phyloP scores from a whole-genome alignment of 1,139 yeast species.

The Casaregolazyma lundiana region DNA sequence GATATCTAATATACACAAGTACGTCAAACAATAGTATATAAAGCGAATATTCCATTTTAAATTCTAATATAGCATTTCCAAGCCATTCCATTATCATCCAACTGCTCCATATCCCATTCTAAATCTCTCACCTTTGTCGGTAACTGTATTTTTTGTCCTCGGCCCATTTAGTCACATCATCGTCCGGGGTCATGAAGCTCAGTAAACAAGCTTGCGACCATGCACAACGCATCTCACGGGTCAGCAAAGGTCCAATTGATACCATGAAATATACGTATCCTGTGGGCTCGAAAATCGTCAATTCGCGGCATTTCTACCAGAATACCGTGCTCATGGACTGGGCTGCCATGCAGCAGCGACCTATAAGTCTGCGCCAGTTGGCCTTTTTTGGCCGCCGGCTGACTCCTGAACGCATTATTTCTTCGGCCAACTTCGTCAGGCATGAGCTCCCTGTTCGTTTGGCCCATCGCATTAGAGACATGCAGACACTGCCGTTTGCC shows the following conservation, averaged over 20 bases:
- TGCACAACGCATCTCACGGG: constrained; percentile 2
- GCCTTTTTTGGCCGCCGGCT: constrained; percentile 84
- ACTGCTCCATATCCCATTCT: neutral
- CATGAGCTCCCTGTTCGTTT: constrained; percentile 79
- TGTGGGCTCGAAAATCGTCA: constrained; percentile 36
- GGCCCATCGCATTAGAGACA: constrained; percentile 71
- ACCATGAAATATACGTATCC: constrained; percentile 31
- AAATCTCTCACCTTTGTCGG: neutral
- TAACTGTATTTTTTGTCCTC: neutral
- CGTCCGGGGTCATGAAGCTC: neutral
- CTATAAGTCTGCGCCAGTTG: constrained; percentile 79
- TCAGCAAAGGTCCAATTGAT: constrained; percentile 13
- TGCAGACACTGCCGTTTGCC: constrained; percentile 79
- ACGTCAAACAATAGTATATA: too few species aligned
- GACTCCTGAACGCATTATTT: constrained; percentile 70
- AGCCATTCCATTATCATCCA: neutral
- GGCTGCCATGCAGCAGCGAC: constrained; percentile 67
- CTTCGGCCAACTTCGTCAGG: constrained; percentile 83
- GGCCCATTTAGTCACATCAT: neutral
- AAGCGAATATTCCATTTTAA: too few species aligned
- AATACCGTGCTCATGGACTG: constrained; percentile 69
- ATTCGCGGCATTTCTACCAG: constrained; percentile 70
- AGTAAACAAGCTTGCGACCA: neutral
- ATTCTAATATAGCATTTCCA: too few species aligned
- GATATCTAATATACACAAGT: too few species aligned